Conservation (phyloP, 768 basidiomycete genomes). For the Suillus occidentalis region DNA sequence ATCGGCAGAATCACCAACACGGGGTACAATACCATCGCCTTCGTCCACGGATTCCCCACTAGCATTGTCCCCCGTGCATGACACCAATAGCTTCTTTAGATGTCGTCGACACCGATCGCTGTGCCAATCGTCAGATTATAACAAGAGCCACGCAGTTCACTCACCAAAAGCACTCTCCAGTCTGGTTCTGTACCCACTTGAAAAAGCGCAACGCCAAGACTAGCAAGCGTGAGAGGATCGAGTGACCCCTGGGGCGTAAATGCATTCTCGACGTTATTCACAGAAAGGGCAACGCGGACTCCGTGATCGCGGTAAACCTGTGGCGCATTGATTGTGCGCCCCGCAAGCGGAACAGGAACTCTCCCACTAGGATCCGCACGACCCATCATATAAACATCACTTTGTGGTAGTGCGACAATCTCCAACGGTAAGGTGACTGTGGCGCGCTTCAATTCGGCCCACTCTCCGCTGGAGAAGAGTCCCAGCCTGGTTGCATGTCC, state of each 20-base stretch:
- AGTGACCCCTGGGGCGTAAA: slow-evolving; percentile 69
- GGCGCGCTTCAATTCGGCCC: slow-evolving; percentile 41
- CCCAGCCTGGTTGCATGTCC: slow-evolving; percentile 64
- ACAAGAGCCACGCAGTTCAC: slow-evolving; percentile 18
- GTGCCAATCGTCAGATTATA: slow-evolving; percentile 10
- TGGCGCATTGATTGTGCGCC: slow-evolving; percentile 57
- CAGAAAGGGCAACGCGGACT: slow-evolving; percentile 52
- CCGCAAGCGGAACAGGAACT: slow-evolving; percentile 37
- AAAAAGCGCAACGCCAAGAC: slow-evolving; percentile 58
- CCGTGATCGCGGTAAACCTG: slow-evolving; percentile 44
- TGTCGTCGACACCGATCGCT: slow-evolving; percentile 54
- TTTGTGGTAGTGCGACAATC: slow-evolving; percentile 60
- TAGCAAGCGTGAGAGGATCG: slow-evolving; percentile 60
- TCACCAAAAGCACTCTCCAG: slow-evolving; percentile 48
- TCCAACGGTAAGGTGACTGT: slow-evolving; percentile 44
- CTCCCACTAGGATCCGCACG: slow-evolving; percentile 27
- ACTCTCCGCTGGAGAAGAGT: slow-evolving; percentile 46
- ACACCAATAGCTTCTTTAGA: slow-evolving; percentile 52
- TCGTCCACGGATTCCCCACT: slow-evolving; percentile 12
- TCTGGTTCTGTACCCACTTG: slow-evolving; percentile 53
- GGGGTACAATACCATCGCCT: slow-evolving; percentile 33
- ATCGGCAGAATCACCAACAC: slow-evolving; percentile 47
- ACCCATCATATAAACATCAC: slow-evolving; percentile 71
- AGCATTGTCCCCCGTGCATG: slow-evolving; percentile 18
- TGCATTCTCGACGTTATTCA: slow-evolving; percentile 67